Evolutionary conservation across 2,329 filamentous ascomycete genomes (phyloP).

Genomic region (Microthyrium microscopicum): DNA sequence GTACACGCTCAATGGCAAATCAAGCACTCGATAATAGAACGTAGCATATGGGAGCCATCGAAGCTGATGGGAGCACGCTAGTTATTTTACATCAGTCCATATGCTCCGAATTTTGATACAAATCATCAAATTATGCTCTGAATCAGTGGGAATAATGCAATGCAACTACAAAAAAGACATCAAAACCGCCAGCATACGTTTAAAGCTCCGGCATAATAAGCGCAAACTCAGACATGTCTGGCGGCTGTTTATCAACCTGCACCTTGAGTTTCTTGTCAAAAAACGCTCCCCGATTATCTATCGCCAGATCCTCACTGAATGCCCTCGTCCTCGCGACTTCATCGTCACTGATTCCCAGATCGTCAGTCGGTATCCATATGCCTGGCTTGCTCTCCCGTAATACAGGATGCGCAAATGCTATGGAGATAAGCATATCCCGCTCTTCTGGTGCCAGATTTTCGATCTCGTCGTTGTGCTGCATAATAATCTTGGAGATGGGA

Average conservation of each 20-base stretch:
- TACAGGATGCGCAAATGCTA: conserved; percentile 5
- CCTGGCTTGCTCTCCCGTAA: conserved; percentile 1
- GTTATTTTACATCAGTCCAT: no score
- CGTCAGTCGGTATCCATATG: conserved; percentile 6
- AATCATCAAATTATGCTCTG: no score
- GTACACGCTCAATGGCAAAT: no score
- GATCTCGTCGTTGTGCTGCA: conserved; percentile 59
- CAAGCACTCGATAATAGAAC: no score
- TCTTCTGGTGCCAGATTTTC: conserved; percentile 86
- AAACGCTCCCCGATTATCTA: conserved; percentile 13
- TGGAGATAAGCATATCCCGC: conserved; percentile 56
- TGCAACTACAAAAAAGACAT: neutral
- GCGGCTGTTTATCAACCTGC: conserved; percentile 16
- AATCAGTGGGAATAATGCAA: no score
- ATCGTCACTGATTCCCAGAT: conserved; percentile 11
- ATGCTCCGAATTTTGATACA: no score
- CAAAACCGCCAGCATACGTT: neutral
- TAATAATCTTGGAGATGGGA: conserved; percentile 7
- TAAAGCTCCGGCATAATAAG: conserved; percentile 15
- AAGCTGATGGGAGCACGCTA: no score
- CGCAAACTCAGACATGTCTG: conserved; percentile 16
- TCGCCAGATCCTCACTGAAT: conserved; percentile 10
- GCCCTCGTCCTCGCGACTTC: conserved; percentile 10
- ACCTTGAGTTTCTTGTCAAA: conserved; percentile 14
- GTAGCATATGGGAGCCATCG: no score